phyloP scores from a whole-genome alignment of 1,139 yeast genomes.

The Spathaspora sp. region DNA sequence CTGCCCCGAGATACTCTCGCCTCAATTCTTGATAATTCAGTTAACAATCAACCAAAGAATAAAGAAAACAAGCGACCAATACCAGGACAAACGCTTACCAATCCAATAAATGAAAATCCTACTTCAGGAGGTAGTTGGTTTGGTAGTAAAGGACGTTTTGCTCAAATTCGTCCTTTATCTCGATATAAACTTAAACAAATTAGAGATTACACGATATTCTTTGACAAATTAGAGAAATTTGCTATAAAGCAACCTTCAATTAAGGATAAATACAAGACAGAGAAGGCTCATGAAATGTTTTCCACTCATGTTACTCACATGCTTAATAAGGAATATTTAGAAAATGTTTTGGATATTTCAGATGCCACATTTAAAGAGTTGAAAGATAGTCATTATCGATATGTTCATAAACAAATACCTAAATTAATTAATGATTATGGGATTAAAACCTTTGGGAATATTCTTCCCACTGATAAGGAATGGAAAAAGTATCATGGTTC shows the following conservation, averaged over 20 bases:
- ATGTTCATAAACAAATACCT: slow-evolving; percentile 31
- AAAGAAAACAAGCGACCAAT: slow-evolving; percentile 2
- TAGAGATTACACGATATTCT: slow-evolving; percentile 32
- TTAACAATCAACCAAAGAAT: neutral
- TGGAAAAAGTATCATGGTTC: slow-evolving; percentile 39
- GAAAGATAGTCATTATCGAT: slow-evolving; percentile 32
- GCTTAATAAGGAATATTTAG: slow-evolving; percentile 39
- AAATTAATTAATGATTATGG: slow-evolving; percentile 29
- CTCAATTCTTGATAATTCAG: neutral
- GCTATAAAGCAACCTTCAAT: slow-evolving; percentile 30
- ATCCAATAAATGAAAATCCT: slow-evolving; percentile 9
- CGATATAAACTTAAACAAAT: slow-evolving; percentile 3
- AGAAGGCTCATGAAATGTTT: slow-evolving; percentile 33
- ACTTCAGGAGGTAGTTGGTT: slow-evolving; percentile 5
- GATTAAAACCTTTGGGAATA: slow-evolving; percentile 39
- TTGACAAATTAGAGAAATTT: slow-evolving; percentile 30
- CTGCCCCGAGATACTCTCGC: neutral
- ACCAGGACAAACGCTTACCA: slow-evolving; percentile 9
- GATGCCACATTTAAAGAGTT: slow-evolving; percentile 29
- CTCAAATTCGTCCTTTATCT: slow-evolving; percentile 1
- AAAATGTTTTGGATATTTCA: slow-evolving; percentile 38
- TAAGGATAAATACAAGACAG: slow-evolving; percentile 33
- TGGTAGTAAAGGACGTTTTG: neutral
- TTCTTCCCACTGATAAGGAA: slow-evolving; percentile 29
- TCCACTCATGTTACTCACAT: slow-evolving; percentile 25